A percentile compares a stretch with the other conserved stretches of the same genome.
Conservation (phyloP, 495 filamentous ascomycete species). For the Penicillium simplicissimum region DNA sequence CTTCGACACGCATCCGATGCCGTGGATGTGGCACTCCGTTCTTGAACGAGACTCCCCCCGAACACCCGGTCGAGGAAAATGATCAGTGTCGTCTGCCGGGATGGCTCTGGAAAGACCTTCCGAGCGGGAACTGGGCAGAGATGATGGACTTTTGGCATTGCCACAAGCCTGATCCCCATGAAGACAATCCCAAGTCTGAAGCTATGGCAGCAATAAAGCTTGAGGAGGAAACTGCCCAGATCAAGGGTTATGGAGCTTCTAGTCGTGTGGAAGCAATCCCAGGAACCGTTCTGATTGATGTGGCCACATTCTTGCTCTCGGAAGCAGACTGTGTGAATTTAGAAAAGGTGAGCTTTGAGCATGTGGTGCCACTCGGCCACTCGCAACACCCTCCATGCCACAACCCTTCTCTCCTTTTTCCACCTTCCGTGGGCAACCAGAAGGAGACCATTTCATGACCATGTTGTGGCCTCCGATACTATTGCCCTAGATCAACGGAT, state of each 20-base stretch:
- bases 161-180: slow-evolving; percentile 74
- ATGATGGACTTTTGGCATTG: slow-evolving; percentile 99
- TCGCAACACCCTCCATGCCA: slow-evolving; percentile 9
- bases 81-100: background rate
- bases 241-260: slow-evolving; percentile 74
- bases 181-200: slow-evolving; percentile 34
- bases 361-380: slow-evolving; percentile 7
- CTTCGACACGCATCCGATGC: slow-evolving; percentile 61
- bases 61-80: background rate
- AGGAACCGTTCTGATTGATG: slow-evolving; percentile 74
- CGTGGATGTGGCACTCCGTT: slow-evolving; percentile 52
- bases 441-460: slow-evolving; percentile 71
- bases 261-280: slow-evolving; percentile 63
- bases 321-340: slow-evolving; percentile 61
- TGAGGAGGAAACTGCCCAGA: slow-evolving; percentile 45
- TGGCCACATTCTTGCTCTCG: slow-evolving; percentile 70
- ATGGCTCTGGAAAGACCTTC: slow-evolving; percentile 86
- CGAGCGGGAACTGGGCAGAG: slow-evolving; percentile 96
- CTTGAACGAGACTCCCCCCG: slow-evolving; percentile 16
- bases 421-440: slow-evolving; percentile 66
- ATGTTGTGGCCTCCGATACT: slow-evolving; percentile 82
- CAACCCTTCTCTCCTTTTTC: slow-evolving; percentile 3
- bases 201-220: slow-evolving; percentile 24
- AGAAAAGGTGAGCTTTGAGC: slow-evolving; percentile 56
- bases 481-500: slow-evolving; percentile 69